A percentile compares a stretch with the other conserved stretches of the same genome.
These are phyloP conservation scores for Chaetomium sp. DNA, from an alignment of 2,329 filamentous ascomycete species.

Conservation along the genomic window DNA sequence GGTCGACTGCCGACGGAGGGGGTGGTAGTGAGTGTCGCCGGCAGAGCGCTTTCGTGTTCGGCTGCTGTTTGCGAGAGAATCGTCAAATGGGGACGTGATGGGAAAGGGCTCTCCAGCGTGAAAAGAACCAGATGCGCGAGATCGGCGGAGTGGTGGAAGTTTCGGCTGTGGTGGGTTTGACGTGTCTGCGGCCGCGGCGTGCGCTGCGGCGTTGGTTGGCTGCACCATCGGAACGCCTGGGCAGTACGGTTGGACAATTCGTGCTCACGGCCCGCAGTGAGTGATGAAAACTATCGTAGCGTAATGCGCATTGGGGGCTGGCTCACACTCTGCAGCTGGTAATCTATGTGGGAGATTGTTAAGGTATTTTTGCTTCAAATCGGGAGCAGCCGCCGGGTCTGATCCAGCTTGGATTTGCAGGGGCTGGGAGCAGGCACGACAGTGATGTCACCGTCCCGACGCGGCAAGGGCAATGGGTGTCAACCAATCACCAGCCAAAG, in stretches of 20 bases:
- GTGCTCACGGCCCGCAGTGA: background rate
- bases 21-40: constrained; percentile 8
- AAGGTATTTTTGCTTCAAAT: too few species aligned
- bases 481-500: too few species aligned
- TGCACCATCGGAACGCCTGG: constrained; percentile 10
- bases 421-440: background rate
- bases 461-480: background rate
- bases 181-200: constrained; percentile 8
- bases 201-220: constrained; percentile 8
- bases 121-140: constrained; percentile 41
- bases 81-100: constrained; percentile 25
- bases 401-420: too few species aligned
- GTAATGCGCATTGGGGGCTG: background rate
- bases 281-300: background rate
- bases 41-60: constrained; percentile 17
- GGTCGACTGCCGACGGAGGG: constrained; percentile 34
- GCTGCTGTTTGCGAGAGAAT: constrained; percentile 14
- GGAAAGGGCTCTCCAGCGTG: constrained; percentile 47
- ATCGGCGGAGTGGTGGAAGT: constrained; percentile 18
- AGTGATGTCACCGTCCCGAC: background rate
- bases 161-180: background rate
- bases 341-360: too few species aligned
- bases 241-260: background rate
- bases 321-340: too few species aligned
- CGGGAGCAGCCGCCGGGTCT: too few species aligned